phyloP scores from a whole-genome alignment of 169 alveolate genomes.

The Babesia microti region DNA sequence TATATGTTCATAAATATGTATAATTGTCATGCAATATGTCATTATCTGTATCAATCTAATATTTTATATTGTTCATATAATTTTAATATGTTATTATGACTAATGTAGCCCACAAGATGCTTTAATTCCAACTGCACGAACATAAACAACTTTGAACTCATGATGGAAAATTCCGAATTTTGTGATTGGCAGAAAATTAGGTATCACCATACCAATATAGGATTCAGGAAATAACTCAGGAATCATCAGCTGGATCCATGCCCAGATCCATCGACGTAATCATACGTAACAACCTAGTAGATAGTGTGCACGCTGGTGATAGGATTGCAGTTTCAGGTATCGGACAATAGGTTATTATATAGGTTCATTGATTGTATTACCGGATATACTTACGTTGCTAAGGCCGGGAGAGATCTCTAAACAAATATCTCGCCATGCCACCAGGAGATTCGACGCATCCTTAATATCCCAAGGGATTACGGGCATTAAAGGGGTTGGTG shows the following conservation, averaged over 20 bases:
- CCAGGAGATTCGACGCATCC: slow-evolving; percentile 48
- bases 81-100: not conserved
- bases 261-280: slow-evolving; percentile 92
- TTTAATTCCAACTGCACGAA: slow-evolving; percentile 69
- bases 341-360: too few species aligned
- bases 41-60: too few species aligned
- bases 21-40: too few species aligned
- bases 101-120: slow-evolving; percentile 49
- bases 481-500: slow-evolving; percentile 91
- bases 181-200: slow-evolving; percentile 89
- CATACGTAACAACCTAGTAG: slow-evolving; percentile 84
- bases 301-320: slow-evolving; percentile 94
- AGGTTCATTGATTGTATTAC: slow-evolving; percentile 86
- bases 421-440: slow-evolving; percentile 47
- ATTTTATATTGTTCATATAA: too few species aligned
- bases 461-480: slow-evolving; percentile 69
- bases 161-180: slow-evolving; percentile 72
- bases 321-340: slow-evolving; percentile 82
- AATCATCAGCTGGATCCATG: slow-evolving; percentile 91
- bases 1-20: too few species aligned
- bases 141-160: slow-evolving; percentile 79
- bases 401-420: slow-evolving; percentile 89
- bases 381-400: slow-evolving; percentile 86
- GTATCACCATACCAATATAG: slow-evolving; percentile 29
- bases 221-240: slow-evolving; percentile 87